Base-by-base conservation (phyloP, 257 asterid genomes). In the Ligustrum vulgare region DNA sequence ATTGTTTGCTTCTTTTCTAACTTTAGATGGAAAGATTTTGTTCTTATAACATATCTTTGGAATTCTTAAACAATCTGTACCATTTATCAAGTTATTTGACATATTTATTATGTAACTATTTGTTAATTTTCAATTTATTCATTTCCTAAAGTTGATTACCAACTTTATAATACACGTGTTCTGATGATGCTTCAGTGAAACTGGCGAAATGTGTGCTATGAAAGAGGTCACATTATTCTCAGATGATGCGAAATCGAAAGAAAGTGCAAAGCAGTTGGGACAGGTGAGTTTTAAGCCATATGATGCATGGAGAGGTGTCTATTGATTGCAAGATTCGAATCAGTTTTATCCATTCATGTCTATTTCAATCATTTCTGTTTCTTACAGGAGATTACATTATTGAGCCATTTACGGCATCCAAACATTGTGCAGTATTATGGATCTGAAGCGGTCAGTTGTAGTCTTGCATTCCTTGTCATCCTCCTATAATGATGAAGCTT, bases 181-280 rank as follows among this genome's bases (percentile, higher is more conserved):
- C 39, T 76, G 51, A 31, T 74, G 32, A 72, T 84, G 80, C 34
- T 78, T 72, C 81, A 93, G 98, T 85, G 98, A 90, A 75, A 93
- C 95, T 16, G 98, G 98, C 18, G 96, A 93, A 84, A 93, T 91
- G 97, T 93, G 98, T 86, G 98, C 98, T 28, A 93, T 93, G 98
- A 93, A 93, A 88, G 98, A 93, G 93, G 98, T 93, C 68, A 91
- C 98, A 10, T 86, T 93, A 76, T 90, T 93, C 79, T 82, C 97
- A 67, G 98, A 93, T 84, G 97, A 93, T 83, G 91, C 97, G 34
- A 93, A 91, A 84, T 91, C 98, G 9, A 93, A 91, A 85, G 98
- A 93, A 90, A 93, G 98, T 75, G 97, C 96, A 39, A 91, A 91
- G 89, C 98, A 93, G 81, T 90, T 93, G 86, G 93, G 90, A 74